phyloP scores from a whole-genome alignment of 2,329 filamentous ascomycete species.

The Leptographium procerum region DNA sequence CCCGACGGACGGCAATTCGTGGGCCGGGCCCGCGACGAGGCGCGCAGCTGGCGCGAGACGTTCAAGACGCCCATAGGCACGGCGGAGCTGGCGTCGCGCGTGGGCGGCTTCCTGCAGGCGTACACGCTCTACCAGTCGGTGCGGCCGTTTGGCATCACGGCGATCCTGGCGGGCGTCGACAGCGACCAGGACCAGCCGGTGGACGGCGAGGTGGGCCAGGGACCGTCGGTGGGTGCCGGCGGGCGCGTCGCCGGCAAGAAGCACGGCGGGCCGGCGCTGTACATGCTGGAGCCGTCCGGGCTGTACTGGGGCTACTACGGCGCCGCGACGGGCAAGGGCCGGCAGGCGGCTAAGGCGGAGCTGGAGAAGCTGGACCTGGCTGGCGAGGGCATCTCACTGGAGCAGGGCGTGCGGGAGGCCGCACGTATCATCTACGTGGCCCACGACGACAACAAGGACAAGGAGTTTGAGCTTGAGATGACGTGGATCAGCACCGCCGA shows the following conservation, averaged over 20 bases:
- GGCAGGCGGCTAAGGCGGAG: slow-evolving; percentile 94
- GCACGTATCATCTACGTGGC: slow-evolving; percentile 95
- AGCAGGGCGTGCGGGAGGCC: slow-evolving; percentile 89
- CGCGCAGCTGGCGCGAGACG: slow-evolving; percentile 76
- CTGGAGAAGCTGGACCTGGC: slow-evolving; percentile 92
- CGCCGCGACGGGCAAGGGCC: slow-evolving; percentile 90
- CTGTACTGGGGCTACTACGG: slow-evolving; percentile 99
- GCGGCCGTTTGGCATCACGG: slow-evolving; percentile 90
- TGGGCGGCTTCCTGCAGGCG: slow-evolving; percentile 92
- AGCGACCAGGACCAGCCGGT: slow-evolving; percentile 75
- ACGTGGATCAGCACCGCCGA: slow-evolving; percentile 84
- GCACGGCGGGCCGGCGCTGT: slow-evolving; percentile 83
- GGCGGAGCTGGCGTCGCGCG: slow-evolving; percentile 76
- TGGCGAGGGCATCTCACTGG: slow-evolving; percentile 63
- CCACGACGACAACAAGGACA: slow-evolving; percentile 98
- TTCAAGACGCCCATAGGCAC: slow-evolving; percentile 94
- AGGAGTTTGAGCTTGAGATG: slow-evolving; percentile 99
- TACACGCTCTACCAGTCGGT: slow-evolving; percentile 97
- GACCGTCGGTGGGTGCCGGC: slow-evolving; percentile 68
- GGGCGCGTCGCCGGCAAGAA: slow-evolving; percentile 66
- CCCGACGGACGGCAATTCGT: slow-evolving; percentile 94
- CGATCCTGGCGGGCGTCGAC: slow-evolving; percentile 90
- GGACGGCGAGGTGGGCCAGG: slow-evolving; percentile 79
- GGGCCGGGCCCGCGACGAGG: slow-evolving; percentile 87
- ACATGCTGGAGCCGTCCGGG: slow-evolving; percentile 98